Evolutionary conservation across 495 filamentous ascomycete genomes (phyloP), one percentile per base, ranked within the genome.

Genomic region (Tirmania nivea): DNA sequence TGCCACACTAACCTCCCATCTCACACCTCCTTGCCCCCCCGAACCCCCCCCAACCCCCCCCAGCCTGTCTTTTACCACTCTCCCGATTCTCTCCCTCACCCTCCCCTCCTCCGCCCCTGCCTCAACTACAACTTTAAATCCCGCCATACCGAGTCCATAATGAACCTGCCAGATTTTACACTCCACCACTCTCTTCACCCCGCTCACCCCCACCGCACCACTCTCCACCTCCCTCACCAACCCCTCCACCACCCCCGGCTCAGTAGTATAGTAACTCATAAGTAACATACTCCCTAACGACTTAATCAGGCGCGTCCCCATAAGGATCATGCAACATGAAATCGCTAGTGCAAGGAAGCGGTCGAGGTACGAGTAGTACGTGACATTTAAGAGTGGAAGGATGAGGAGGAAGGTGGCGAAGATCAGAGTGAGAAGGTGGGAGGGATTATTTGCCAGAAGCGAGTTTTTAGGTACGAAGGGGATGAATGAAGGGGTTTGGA

Each of bases 131-230:
- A 97, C 61, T 68, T 89, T 94, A 56, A 97, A 61, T 59, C 89
- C 94, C 11, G 90, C 90, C 83, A 94, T 93, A 62, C 84, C 90
- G 39, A 95, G 71, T 2, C 90, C 88, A 64, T 96, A 94, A 67
- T 97, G 90, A 17, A 95, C 92, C 70, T 97, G 90, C 90, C 90
- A 97, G 69, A 97, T 93, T 61, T 83, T 75, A 1, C 86, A 88
- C 63, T 94, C 89, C 52, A 92, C 84, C 51, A 97, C 77, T 1
- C 72, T 73, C 35, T 74, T 76, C 8, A 97, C 78, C 34, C 74
- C 73, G 48, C n/a, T 25, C 8, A 97, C 78, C 34, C 74, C 73
- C 2, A 16, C 21, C 2, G 3, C n/a, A 50, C 11, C 11, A 12
- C n/a, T 17, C n/a, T 31, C 16, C 54, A 97, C 88, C 64, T 89